A percentile compares a stretch with the other conserved stretches of the same genome.
phyloP scores from a whole-genome alignment of 371 early-diverging fungal species.

The Dentiscutata heterogama region DNA sequence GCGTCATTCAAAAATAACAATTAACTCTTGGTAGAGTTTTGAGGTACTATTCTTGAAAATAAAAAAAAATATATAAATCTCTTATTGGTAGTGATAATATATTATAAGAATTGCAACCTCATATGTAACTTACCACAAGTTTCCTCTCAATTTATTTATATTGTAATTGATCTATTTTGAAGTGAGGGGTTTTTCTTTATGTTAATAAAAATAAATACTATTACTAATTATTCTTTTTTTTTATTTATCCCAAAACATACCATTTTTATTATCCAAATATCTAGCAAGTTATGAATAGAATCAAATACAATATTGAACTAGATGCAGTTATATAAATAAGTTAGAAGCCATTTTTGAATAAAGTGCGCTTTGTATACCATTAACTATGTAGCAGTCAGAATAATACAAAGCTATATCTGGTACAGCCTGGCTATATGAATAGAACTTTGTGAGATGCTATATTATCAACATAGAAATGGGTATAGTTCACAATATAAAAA shows the following conservation, averaged over 20 bases:
- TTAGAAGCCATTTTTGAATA: too few species aligned
- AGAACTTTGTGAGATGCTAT: conserved; percentile 33
- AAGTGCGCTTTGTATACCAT: not conserved
- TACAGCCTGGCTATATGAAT: conserved; percentile 30
- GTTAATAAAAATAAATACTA: not conserved
- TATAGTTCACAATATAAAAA: conserved; percentile 11
- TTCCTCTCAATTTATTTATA: conserved; percentile 18
- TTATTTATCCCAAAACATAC: conserved; percentile 10
- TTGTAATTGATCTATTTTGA: conserved; percentile 9
- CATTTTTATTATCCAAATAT: conserved; percentile 12
- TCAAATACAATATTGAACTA: conserved; percentile 33
- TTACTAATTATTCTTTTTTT: not conserved
- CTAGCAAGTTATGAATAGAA: conserved; percentile 13
- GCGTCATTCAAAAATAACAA: conserved; percentile 13
- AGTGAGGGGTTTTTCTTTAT: conserved; percentile 29
- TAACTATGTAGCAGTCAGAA: conserved; percentile 19
- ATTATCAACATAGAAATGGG: conserved; percentile 27
- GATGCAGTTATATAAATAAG: too few species aligned
- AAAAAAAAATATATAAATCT: not conserved
- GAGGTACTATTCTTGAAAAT: conserved; percentile 12
- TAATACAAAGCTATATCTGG: conserved; percentile 22
- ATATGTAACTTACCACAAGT: not conserved
- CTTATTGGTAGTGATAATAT: not conserved
- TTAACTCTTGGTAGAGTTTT: conserved; percentile 12
- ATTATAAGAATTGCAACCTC: not conserved